Conservation (phyloP, 2,329 filamentous ascomycete genomes). For the Phialocephala subalpina region DNA sequence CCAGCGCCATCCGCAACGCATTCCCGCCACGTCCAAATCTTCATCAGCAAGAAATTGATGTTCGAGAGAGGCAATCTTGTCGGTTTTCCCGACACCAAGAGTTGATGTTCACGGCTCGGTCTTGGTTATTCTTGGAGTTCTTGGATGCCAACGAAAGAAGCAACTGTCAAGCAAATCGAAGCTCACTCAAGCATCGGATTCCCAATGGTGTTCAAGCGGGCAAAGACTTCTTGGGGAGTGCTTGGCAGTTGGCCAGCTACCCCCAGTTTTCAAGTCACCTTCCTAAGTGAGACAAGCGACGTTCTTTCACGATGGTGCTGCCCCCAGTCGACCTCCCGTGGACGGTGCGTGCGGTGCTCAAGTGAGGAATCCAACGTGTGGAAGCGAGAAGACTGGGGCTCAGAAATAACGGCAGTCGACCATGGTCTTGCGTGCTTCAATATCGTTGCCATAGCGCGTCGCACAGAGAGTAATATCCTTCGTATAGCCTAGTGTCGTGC, state of each 20-base stretch:
- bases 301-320: background rate
- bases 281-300: slow-evolving; percentile 16
- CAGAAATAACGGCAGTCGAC: background rate
- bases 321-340: background rate
- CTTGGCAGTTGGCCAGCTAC: background rate
- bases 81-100: background rate
- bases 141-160: background rate
- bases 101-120: background rate
- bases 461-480: background rate
- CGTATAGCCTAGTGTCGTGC: background rate
- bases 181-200: background rate
- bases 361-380: slow-evolving; percentile 10
- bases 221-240: background rate
- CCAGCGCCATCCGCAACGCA: background rate
- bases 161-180: background rate
- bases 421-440: background rate
- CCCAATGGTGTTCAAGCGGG: background rate
- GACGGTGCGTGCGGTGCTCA: background rate
- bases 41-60: background rate
- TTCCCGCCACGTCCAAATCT: background rate
- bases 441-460: no score
- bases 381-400: background rate
- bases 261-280: slow-evolving; percentile 9
- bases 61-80: background rate
- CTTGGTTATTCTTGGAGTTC: background rate